Base-by-base conservation (phyloP, 495 filamentous ascomycete species). In the Neurospora intermedia region DNA sequence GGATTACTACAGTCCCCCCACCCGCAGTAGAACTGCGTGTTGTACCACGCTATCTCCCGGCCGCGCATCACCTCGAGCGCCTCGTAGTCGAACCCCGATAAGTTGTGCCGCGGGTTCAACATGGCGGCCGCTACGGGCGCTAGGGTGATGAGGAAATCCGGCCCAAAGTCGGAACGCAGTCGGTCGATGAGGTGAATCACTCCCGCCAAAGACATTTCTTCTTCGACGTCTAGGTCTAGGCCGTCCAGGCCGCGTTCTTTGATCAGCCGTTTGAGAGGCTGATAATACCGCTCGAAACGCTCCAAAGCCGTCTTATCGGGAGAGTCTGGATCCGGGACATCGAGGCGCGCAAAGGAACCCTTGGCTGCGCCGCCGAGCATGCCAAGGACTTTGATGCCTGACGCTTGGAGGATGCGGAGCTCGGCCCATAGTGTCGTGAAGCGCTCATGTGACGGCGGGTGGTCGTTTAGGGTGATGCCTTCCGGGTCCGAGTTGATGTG, bases 171-270 rank as follows among this genome's bases (percentile, higher is more conserved):
- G 7, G 79, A 78, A 73, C 91, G 90, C 16, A 97, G 86, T 6
- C 90, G 85, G 80, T 93, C 90, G 73, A 97, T 93, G 20, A 97
- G 84, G 31, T 90, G 86, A 38, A 92, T 84, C 39, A 94, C 83
- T 15, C 92, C 92, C n/a, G 72, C 69, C 9, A 94, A 83, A 4
- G 91, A 91, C 87, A 94, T 93, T 8, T 75, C 72, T 79, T 97
- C 93, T 80, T 97, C 93, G 41, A 96, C 92, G 77, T 97, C 93
- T 4, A 97, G 87, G 79, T 97, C 93, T 4, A 97, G 75, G 0
- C 93, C 93, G 70, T 96, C 87, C 10, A 95, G 84, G 4, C 81
- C 82, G 76, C 88, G 83, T 23, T 83, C 83, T 18, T 84, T 84
- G n/a, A 96, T 81, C 66, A 92, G 83, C 20, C 86, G 82, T 2